Evolutionary conservation across 805 yeast species (phyloP).

Genomic region (Millerozyma acaciae): DNA sequence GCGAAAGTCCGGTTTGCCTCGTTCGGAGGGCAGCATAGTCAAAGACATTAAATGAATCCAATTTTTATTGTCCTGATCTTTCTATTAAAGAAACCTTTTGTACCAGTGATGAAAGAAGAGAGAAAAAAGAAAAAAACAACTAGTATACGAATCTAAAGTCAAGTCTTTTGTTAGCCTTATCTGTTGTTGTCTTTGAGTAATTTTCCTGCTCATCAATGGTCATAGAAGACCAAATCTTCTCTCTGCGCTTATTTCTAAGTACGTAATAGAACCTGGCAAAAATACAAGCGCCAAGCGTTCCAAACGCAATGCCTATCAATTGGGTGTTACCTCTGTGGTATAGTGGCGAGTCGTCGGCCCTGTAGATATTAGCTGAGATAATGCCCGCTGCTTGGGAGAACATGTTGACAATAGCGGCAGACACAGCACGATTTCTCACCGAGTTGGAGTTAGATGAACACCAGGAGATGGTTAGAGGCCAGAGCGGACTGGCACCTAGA

Average conservation of each 20-base stretch:
- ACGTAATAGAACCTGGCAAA: slow-evolving; percentile 35
- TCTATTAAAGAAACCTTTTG: too few relatives aligned
- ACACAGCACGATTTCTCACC: slow-evolving; percentile 60
- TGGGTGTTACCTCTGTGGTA: slow-evolving; percentile 55
- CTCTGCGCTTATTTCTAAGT: slow-evolving; percentile 42
- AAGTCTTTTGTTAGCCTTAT: slow-evolving; percentile 55
- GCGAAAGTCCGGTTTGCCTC: too few relatives aligned
- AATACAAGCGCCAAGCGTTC: slow-evolving; percentile 24
- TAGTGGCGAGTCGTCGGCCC: slow-evolving; percentile 53
- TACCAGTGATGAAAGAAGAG: too few relatives aligned
- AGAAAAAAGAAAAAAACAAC: too few relatives aligned
- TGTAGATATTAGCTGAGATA: slow-evolving; percentile 52
- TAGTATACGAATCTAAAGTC: slow-evolving; percentile 39
- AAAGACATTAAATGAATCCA: too few relatives aligned
- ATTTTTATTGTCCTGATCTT: too few relatives aligned
- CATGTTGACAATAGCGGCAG: slow-evolving; percentile 64
- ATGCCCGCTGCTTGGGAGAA: slow-evolving; percentile 58
- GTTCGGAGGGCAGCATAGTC: too few relatives aligned
- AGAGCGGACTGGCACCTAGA: slow-evolving; percentile 43
- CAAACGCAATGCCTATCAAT: slow-evolving; percentile 34
- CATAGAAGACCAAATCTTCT: slow-evolving; percentile 48
- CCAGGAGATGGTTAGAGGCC: slow-evolving; percentile 57
- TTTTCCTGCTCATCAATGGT: slow-evolving; percentile 45
- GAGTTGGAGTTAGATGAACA: slow-evolving; percentile 60
- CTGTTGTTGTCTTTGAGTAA: slow-evolving; percentile 44